A percentile compares a stretch with the other conserved stretches of the same genome.
phyloP scores from a whole-genome alignment of 1,284 basidiomycete genomes.

The Ustanciosporium gigantosporum region DNA sequence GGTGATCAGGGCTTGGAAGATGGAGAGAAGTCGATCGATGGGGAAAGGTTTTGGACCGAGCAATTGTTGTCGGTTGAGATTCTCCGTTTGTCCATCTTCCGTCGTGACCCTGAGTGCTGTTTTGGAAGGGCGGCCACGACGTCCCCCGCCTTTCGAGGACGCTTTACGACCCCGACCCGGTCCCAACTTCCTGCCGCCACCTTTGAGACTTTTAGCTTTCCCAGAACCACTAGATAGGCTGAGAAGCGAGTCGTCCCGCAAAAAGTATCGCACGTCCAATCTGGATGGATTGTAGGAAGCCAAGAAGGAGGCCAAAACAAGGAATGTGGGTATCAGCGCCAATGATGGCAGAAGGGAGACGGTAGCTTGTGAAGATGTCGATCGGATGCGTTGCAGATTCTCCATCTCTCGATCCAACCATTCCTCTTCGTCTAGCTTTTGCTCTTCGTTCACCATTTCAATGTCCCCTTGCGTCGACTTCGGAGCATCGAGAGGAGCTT shows the following conservation, averaged over 20 bases:
- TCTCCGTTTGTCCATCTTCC: slow-evolving; percentile 30
- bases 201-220: slow-evolving; percentile 26
- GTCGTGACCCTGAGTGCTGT: slow-evolving; percentile 10
- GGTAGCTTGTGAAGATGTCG: slow-evolving; percentile 16
- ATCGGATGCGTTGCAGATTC: slow-evolving; percentile 4
- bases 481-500: background rate
- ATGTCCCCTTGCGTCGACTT: background rate
- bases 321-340: slow-evolving; percentile 66
- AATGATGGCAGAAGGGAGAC: slow-evolving; percentile 23
- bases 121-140: slow-evolving; percentile 24
- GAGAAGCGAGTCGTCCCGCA: slow-evolving; percentile 43
- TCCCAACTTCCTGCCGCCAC: slow-evolving; percentile 14
- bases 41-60: slow-evolving; percentile 80
- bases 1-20: slow-evolving; percentile 78
- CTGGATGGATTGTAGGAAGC: slow-evolving; percentile 84
- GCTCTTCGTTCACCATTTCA: slow-evolving; percentile 22
- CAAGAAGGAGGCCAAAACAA: slow-evolving; percentile 79
- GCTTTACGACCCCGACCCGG: slow-evolving; percentile 25
- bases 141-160: background rate
- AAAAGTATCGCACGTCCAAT: slow-evolving; percentile 68
- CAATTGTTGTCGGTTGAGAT: slow-evolving; percentile 71
- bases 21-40: slow-evolving; percentile 78
- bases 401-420: slow-evolving; percentile 22
- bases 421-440: slow-evolving; percentile 34
- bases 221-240: slow-evolving; percentile 19